Base-by-base conservation (phyloP, 768 basidiomycete genomes). In the Naganishia friedmannii region DNA sequence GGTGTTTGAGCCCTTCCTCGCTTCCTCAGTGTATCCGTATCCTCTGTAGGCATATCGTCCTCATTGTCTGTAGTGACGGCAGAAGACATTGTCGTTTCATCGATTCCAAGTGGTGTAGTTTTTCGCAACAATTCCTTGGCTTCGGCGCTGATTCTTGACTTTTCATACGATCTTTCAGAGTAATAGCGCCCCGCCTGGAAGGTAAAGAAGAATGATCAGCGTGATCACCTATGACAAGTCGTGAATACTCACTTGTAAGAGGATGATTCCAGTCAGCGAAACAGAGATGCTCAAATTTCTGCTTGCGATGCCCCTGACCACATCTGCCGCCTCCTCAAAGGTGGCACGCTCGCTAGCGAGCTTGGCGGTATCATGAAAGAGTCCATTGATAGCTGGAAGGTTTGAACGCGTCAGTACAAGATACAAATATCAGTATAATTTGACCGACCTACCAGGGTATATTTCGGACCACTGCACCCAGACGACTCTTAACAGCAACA, bases 261-360 rank as follows among this genome's bases (percentile, higher is more conserved):
- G 65, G 72, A 81, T 77, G 56, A 82, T 77, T 12, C 81, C 81
- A 1, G 81, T 82, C 31, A 82, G 65, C 72, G 79, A 78, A 53
- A 82, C 81, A 1, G 81, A 79, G n/a, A 78, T 80, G 56, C 77
- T 76, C 45, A 77, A 74, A 60, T 82, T 80, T 37, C 75, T 76
- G 32, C 74, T 76, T 3, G 81, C 81, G 13, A 82, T 75, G 32
- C 79, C 78, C 23, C 76, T 68, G 9, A 79, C 77, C 1, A 77
- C 75, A 1, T 70, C 73, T 13, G 71, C 69, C n/a, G 78, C 65
- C 0, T 58, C 72, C 0, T 77, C 76, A 46, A 75, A 78, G 17
- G 34, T 9, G 74, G 55, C 19, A 73, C 73, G 32, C 69, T 66
- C 19, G 70, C 55, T 5, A 23, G 29, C 12, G 75, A 32, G 6